A percentile compares a stretch with the other conserved stretches of the same genome.
Evolutionary conservation across 768 basidiomycete species (phyloP).

Genomic region (Termitomyces sp.): DNA sequence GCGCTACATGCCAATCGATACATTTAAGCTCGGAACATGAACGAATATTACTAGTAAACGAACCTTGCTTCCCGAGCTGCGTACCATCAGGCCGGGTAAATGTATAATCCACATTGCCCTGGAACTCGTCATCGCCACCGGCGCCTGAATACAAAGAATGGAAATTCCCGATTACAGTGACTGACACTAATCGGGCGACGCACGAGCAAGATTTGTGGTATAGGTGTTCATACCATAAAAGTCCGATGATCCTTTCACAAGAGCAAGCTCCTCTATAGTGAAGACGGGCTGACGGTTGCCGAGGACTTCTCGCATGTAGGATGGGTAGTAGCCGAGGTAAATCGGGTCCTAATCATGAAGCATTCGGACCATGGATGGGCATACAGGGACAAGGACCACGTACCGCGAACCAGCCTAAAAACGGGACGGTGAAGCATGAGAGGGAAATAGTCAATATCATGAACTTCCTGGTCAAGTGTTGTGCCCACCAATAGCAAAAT

Average conservation of each 20-base stretch:
- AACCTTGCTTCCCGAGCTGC: conserved; percentile 61
- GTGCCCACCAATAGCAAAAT: conserved; percentile 61
- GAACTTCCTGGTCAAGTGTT: neutral
- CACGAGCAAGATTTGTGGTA: conserved; percentile 61
- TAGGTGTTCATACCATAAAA: conserved; percentile 77
- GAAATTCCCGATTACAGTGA: neutral
- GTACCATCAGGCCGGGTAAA: conserved; percentile 63
- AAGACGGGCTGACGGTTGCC: conserved; percentile 58
- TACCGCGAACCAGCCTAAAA: conserved; percentile 60
- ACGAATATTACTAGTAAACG: conserved; percentile 1
- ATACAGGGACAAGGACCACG: conserved; percentile 17
- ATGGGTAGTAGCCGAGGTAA: conserved; percentile 70
- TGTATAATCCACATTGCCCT: conserved; percentile 56
- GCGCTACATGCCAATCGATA: conserved; percentile 32
- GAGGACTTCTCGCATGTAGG: conserved; percentile 51
- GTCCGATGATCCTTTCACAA: conserved; percentile 65
- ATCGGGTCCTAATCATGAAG: conserved; percentile 50
- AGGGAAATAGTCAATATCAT: conserved; percentile 12
- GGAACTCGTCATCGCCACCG: conserved; percentile 62
- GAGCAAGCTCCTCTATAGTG: conserved; percentile 49
- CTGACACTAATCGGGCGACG: conserved; percentile 17
- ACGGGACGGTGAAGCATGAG: conserved; percentile 23
- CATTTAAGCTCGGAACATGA: neutral
- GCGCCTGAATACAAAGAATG: conserved; percentile 34
- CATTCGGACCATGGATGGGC: conserved; percentile 1